These are phyloP conservation scores for Yamadazyma diospyri DNA, from an alignment of 1,139 yeast species.

Conservation along the genomic window DNA sequence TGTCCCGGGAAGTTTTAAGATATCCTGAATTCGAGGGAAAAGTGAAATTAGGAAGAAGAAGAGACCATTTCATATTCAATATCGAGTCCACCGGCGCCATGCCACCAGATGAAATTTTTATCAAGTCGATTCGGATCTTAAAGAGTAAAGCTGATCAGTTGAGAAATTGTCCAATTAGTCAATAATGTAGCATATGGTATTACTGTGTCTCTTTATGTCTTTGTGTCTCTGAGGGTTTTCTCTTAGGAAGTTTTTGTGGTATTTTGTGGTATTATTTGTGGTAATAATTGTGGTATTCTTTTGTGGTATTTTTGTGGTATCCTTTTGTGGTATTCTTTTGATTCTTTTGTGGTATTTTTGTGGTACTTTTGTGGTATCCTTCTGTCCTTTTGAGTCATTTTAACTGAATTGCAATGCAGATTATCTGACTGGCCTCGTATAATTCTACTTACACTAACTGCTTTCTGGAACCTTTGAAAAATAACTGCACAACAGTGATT, in stretches of 20 bases:
- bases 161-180: constrained; percentile 73
- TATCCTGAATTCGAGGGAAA: constrained; percentile 87
- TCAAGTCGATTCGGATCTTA: constrained; percentile 81
- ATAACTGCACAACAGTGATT: constrained; percentile 77
- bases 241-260: too few species aligned
- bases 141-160: constrained; percentile 83
- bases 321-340: too few species aligned
- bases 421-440: too few species aligned
- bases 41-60: constrained; percentile 84
- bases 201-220: constrained; percentile 1
- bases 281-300: too few species aligned
- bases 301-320: too few species aligned
- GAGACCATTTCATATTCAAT: constrained; percentile 91
- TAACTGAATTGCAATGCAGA: too few species aligned
- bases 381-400: not conserved
- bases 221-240: constrained; percentile 9
- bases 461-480: constrained; percentile 81
- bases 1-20: constrained; percentile 91
- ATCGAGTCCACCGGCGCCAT: constrained; percentile 96
- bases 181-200: constrained; percentile 20
- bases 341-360: too few species aligned
- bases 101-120: constrained; percentile 93
- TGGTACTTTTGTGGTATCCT: too few species aligned
- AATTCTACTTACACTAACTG: constrained; percentile 72
- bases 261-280: too few species aligned